Evolutionary conservation across 192 early-diverging fungal genomes (phyloP).

Genomic region (Linnemannia exigua): DNA sequence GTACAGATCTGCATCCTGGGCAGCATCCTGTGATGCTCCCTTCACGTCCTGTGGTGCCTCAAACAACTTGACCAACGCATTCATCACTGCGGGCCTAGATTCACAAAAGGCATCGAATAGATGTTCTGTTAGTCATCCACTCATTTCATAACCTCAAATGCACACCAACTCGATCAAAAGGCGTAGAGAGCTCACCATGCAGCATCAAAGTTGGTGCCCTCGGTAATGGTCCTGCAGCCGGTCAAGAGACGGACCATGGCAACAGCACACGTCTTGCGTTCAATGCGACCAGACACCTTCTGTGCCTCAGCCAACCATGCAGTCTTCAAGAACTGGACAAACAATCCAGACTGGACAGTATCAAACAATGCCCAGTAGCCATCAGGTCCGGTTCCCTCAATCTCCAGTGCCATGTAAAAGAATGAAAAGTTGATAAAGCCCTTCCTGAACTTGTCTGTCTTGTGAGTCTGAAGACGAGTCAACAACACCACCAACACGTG

Average conservation of each 20-base stretch:
- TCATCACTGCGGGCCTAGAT: conserved; percentile 66
- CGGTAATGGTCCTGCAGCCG: conserved; percentile 66
- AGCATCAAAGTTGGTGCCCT: conserved; percentile 63
- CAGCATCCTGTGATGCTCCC: conserved; percentile 60
- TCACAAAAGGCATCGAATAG: not conserved
- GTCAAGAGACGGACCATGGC: conserved; percentile 77
- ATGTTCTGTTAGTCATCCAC: not conserved
- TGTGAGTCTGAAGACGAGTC: conserved; percentile 67
- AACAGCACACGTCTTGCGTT: conserved; percentile 73
- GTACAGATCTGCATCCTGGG: conserved; percentile 72
- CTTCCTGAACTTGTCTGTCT: conserved; percentile 73
- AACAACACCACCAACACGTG: conserved; percentile 61
- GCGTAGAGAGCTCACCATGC: conserved; percentile 50
- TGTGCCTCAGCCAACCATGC: conserved; percentile 78
- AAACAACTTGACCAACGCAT: conserved; percentile 67
- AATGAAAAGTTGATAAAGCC: conserved; percentile 78
- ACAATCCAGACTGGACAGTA: conserved; percentile 63
- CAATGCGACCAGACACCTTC: conserved; percentile 66
- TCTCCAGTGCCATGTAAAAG: conserved; percentile 75
- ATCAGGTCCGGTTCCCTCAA: conserved; percentile 72
- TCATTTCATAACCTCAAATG: not conserved
- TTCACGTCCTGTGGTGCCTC: conserved; percentile 69
- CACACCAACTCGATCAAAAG: not conserved
- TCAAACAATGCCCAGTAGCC: conserved; percentile 51
- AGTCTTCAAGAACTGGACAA: conserved; percentile 71